Evolutionary conservation across 2,329 filamentous ascomycete species (phyloP).

Genomic region (Ophiosphaerella narmari): DNA sequence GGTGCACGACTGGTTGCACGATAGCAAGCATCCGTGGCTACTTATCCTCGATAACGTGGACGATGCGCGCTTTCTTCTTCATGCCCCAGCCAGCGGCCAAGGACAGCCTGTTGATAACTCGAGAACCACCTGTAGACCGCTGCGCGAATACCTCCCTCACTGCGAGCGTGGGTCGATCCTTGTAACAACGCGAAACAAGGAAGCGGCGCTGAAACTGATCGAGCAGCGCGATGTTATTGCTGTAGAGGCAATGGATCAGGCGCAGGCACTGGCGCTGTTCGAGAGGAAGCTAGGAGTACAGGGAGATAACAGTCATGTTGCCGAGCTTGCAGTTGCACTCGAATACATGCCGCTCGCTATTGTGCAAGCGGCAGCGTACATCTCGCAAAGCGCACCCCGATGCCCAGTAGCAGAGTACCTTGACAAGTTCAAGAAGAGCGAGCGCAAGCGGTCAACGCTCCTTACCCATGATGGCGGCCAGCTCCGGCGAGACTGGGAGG

Average conservation of each 20-base stretch:
- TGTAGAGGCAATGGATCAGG: slow-evolving; percentile 21
- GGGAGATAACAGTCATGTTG: background rate
- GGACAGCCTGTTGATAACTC: background rate
- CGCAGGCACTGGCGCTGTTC: slow-evolving; percentile 24
- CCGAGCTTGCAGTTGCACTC: slow-evolving; percentile 26
- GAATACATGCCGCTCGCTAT: background rate
- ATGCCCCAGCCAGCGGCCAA: background rate
- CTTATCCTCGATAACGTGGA: slow-evolving; percentile 2
- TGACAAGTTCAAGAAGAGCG: slow-evolving; percentile 34
- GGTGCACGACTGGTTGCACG: background rate
- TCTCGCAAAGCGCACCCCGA: slow-evolving; percentile 19
- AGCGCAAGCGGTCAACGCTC: slow-evolving; percentile 21
- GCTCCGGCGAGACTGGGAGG: slow-evolving; percentile 9
- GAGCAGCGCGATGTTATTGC: slow-evolving; percentile 14
- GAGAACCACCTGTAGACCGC: too few relatives aligned
- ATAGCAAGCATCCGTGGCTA: slow-evolving; percentile 4
- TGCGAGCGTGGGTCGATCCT: slow-evolving; percentile 40
- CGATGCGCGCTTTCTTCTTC: background rate
- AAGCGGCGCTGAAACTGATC: slow-evolving; percentile 35
- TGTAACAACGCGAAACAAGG: background rate
- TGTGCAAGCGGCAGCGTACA: slow-evolving; percentile 23
- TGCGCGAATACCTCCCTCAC: background rate
- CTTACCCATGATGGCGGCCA: background rate
- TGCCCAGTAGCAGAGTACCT: background rate
- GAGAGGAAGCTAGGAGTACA: slow-evolving; percentile 24